Base-by-base conservation (phyloP, 805 yeast genomes). In the Danielozyma ontarioensis region DNA sequence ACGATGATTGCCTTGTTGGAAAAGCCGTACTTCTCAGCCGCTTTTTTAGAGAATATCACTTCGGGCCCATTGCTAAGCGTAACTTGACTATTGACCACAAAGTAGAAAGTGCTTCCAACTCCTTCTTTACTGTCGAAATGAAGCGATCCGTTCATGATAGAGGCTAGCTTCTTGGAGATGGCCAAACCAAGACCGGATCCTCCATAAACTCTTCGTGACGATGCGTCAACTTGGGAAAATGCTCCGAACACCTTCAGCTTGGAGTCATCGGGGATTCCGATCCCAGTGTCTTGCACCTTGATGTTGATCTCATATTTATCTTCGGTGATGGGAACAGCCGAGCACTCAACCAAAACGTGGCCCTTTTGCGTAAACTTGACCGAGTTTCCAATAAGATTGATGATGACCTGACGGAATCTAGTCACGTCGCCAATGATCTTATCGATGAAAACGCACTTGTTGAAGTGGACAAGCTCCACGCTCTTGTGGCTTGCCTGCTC, bases 171-270 rank as follows among this genome's bases (percentile, higher is more conserved):
- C 45, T 67, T 68, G 21, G 71, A 64, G 22, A 70, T 71, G 1
- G 75, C 72, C 25, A 71, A 50, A 0, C 77, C 77, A 7, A 71
- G 48, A 1, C 77, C 77, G 0, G 77, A 62, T 3, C 79, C 79
- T 3, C 79, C 79, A 51, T 62, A 68, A 8, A 57, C 67, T 38
- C 79, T 48, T 36, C 72, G 55, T 1, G 76, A 63, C 7, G 76
- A 68, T 3, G 75, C 75, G 45, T 73, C 79, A n/a, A 71, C 77
- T 51, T 74, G 79, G 27, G 72, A 65, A 41, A 73, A 73, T 3
- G 76, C 75, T 4, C 72, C 66, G 46, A 73, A 73, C 4, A 73
- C 68, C 48, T 68, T 70, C 27, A 55, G 49, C n/a, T 61, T 48
- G 4, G 73, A 60, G 28, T 53, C 61, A 23, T 55, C 53, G 2